Conservation (phyloP, 768 basidiomycete species). For the Leccinum imitatum region DNA sequence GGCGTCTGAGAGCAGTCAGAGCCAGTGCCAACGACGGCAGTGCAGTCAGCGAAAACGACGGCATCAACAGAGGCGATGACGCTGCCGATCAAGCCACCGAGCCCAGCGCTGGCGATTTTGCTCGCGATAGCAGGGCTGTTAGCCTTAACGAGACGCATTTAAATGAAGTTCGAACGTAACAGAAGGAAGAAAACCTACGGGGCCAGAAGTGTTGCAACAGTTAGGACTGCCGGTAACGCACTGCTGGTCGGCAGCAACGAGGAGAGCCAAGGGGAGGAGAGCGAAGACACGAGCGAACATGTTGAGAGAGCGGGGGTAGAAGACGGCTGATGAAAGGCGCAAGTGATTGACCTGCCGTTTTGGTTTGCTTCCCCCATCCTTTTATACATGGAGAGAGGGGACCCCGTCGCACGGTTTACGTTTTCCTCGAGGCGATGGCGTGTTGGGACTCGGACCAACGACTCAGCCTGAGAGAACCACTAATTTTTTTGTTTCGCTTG, state of each 20-base stretch:
- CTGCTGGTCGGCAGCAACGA: conserved; percentile 10
- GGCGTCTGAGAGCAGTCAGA: too few species aligned
- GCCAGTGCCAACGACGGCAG: too few species aligned
- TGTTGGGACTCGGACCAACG: too few species aligned
- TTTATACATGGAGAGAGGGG: neutral
- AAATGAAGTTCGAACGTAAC: neutral
- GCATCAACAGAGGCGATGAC: neutral
- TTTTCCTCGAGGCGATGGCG: neutral
- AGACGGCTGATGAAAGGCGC: neutral
- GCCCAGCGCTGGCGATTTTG: rapidly evolving
- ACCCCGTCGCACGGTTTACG: neutral
- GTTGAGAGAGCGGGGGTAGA: neutral
- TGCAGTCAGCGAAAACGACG: neutral
- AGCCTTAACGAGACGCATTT: too few species aligned
- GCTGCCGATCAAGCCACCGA: neutral
- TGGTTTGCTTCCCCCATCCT: neutral
- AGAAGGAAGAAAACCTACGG: conserved; percentile 1
- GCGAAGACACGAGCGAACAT: conserved; percentile 24
- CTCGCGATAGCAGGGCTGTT: too few species aligned
- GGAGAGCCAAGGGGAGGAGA: conserved; percentile 17
- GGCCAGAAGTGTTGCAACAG: conserved; percentile 11
- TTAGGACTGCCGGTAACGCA: conserved; percentile 11
- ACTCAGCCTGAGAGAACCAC: neutral
- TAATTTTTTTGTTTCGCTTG: neutral
- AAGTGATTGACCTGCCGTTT: neutral